Evolutionary conservation across 2,329 filamentous ascomycete genomes (phyloP), one percentile per base, ranked within the genome.

Genomic region (Cladorrhinum sp.): DNA sequence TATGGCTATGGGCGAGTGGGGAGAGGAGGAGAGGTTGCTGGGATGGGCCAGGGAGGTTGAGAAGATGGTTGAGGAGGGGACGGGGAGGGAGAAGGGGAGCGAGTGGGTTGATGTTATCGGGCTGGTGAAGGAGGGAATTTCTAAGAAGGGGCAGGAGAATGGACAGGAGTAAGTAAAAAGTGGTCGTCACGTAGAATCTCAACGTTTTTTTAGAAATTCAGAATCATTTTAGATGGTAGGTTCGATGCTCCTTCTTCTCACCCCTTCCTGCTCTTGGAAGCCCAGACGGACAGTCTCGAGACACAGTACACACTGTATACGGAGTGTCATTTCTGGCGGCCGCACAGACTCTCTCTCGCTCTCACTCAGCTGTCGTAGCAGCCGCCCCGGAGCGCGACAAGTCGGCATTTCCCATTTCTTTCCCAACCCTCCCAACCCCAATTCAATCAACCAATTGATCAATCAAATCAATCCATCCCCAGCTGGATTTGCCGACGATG

Each of bases 1-100:
- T 63, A 81, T 87, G 81, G 86, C 83, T 0, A 83, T 85, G 76
- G 85, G 78, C 5, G 85, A 88, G 72, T 89, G 87, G 87, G 87
- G 86, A 0, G 78, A 77, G 28, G 87, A 90, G 72, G 86, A 89
- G 73, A 77, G 79, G 68, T 73, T 89, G 64, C 72, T 90, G 28
- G 75, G 70, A n/a, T 88, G 84, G 79, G 86, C 85, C 1, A 74
- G 74, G 28, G 82, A 86, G 60, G 77, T 77, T 0, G 86, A 88
- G 73, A 71, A 71, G 36, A 88, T 84, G 67, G 68, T 88, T 55
- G 77, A 83, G 57, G 74, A 76, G 3, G 73, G 65, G 23, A 81
- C 79, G 0, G 81, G 84, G 0, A 77, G 85, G 55, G 72, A 72
- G 56, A 77, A 77, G 65, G 82, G 85, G 0, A 72, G 71, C 61